A percentile compares a stretch with the other conserved stretches of the same genome.
These are phyloP conservation scores for Neopestalotiopsis sp. DNA, from an alignment of 2,329 filamentous ascomycete genomes.

Conservation along the genomic window DNA sequence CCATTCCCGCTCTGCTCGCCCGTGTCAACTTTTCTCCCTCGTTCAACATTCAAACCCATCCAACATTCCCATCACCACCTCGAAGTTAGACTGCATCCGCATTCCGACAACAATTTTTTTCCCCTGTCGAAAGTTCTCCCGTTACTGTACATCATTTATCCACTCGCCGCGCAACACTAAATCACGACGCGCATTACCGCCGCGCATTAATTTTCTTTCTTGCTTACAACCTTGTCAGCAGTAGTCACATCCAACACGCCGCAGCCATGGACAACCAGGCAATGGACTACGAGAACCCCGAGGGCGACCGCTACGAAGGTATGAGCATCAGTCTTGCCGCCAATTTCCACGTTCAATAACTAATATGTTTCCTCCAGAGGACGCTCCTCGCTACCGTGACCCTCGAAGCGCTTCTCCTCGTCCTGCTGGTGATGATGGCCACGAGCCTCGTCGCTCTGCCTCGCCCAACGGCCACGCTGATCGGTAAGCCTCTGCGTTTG, in stretches of 20 bases:
- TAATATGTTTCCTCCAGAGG: conserved; percentile 50
- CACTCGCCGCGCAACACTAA: background rate
- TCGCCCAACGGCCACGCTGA: conserved; percentile 63
- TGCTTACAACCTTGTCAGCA: background rate
- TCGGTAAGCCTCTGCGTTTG: conserved; percentile 45
- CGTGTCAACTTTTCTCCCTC: conserved; percentile 11
- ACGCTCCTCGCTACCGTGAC: conserved; percentile 69
- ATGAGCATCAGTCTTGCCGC: conserved; percentile 33
- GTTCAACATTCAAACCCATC: background rate
- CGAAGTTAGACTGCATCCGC: background rate
- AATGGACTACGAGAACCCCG: conserved; percentile 75
- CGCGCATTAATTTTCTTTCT: background rate
- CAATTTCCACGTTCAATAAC: background rate
- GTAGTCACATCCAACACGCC: background rate
- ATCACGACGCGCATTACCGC: background rate
- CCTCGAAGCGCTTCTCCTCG: conserved; percentile 71
- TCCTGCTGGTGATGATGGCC: conserved; percentile 64
- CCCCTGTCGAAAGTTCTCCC: background rate
- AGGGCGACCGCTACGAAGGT: conserved; percentile 72
- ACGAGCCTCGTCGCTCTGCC: conserved; percentile 65
- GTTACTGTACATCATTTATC: background rate
- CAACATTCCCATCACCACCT: background rate
- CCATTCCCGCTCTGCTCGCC: background rate
- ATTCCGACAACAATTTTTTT: background rate
- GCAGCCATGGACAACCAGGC: conserved; percentile 65